Evolutionary conservation across 371 early-diverging fungal species (phyloP).

Genomic region (Mortierella sp.): DNA sequence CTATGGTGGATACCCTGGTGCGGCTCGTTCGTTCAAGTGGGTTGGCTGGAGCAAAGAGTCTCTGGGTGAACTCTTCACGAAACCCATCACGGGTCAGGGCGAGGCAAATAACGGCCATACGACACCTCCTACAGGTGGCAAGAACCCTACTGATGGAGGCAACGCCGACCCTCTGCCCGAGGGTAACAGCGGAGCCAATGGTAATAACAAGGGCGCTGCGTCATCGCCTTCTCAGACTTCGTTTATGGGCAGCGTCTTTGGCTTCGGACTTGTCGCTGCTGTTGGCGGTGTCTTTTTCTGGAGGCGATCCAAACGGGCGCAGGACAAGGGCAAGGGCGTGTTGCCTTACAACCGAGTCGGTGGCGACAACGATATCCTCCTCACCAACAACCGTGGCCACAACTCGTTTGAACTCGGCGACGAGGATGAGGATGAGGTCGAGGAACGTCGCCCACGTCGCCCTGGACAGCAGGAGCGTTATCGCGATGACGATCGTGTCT

Average conservation of each 20-base stretch:
- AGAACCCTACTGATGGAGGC: conserved; percentile 9
- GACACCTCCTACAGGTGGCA: conserved; percentile 10
- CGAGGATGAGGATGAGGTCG: conserved; percentile 42
- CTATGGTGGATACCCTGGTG: conserved; percentile 23
- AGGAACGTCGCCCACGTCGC: conserved; percentile 20
- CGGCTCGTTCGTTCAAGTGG: conserved; percentile 19
- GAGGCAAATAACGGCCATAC: conserved; percentile 1
- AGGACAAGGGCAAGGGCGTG: conserved; percentile 49
- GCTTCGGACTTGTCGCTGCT: conserved; percentile 31
- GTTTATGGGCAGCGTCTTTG: conserved; percentile 50
- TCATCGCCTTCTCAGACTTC: conserved; percentile 28
- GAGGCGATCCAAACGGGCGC: conserved; percentile 24
- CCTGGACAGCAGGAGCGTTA: conserved; percentile 49
- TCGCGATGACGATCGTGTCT: conserved; percentile 39
- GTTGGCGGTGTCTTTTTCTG: conserved; percentile 47
- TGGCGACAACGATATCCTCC: conserved; percentile 37
- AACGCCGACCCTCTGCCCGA: not conserved
- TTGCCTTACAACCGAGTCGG: conserved; percentile 45
- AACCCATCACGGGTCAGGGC: conserved; percentile 30
- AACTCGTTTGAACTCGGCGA: conserved; percentile 50
- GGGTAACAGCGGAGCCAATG: not conserved
- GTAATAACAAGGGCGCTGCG: not conserved
- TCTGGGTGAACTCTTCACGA: conserved; percentile 12
- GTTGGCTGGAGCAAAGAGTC: conserved; percentile 12
- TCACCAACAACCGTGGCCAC: conserved; percentile 31